phyloP scores from a whole-genome alignment of 2,329 filamentous ascomycete species.

The Cadophora gregata region DNA sequence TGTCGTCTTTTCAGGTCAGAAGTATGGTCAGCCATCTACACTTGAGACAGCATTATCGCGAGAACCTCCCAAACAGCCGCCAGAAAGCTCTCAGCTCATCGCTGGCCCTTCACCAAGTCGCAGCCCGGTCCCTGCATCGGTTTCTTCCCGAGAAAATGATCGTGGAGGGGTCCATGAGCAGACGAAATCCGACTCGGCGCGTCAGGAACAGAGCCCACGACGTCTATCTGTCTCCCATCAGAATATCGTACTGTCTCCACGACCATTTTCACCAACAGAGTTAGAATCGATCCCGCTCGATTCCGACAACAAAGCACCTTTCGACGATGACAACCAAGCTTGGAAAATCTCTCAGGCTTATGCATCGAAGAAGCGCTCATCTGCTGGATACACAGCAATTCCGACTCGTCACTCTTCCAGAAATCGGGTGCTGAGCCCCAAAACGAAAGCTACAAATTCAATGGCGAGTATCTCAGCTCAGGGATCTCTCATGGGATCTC shows the following conservation, averaged over 20 bases:
- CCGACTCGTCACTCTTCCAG: conserved; percentile 36
- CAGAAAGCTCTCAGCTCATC: background rate
- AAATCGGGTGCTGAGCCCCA: conserved; percentile 29
- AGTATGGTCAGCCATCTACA: background rate
- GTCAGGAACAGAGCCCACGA: background rate
- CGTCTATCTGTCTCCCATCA: conserved; percentile 8
- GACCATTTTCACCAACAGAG: conserved; percentile 15
- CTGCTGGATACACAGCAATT: conserved; percentile 26
- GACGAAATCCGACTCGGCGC: background rate
- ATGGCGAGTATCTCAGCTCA: conserved; percentile 20
- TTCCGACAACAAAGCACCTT: conserved; percentile 18
- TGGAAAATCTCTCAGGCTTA: conserved; percentile 18
- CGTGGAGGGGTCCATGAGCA: background rate
- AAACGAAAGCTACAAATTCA: conserved; percentile 24
- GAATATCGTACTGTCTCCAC: conserved; percentile 15
- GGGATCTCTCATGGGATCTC: conserved; percentile 15
- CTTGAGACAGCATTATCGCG: background rate
- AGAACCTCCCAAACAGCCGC: background rate
- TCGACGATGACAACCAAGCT: conserved; percentile 22
- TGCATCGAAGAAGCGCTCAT: conserved; percentile 20
- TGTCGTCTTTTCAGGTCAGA: conserved; percentile 11
- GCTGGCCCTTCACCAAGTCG: background rate
- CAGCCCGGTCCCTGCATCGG: conserved; percentile 12
- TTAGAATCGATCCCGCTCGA: conserved; percentile 31
- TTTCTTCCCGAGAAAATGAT: conserved; percentile 18